Base-by-base conservation (phyloP, 2,329 filamentous ascomycete genomes). In the Cordyceps farinosa region DNA sequence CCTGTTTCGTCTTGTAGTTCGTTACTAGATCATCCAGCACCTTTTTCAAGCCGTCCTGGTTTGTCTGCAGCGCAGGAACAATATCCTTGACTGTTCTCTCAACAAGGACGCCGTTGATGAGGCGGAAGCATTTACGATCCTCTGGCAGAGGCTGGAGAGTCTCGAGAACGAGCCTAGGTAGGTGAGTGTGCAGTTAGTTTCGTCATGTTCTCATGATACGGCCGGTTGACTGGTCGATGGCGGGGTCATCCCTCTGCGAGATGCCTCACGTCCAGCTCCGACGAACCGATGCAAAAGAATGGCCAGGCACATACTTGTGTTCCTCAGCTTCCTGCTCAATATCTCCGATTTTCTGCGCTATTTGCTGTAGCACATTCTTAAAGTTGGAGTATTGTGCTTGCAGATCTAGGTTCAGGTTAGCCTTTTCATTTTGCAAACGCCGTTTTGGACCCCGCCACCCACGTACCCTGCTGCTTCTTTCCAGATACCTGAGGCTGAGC, bases 311-410 rank as follows among this genome's bases (percentile, higher is more conserved):
- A 75, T 79, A 98, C 95, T 97, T 98, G 82, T 99, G 95, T 76
- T 99, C 95, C 77, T 99, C 95, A 27, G 91, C 89, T 76, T 98
- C 95, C 75, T 97, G 92, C 79, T 99, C 95, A 63, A 99, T 93
- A 73, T 98, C 93, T 47, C 95, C 95, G 70, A 99, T 97, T 77
- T 97, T 98, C 73, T 92, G 89, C 36, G 95, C 95, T 71, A 99
- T 87, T 73, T 95, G 91, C 78, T 98, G 94, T 64, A 99, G 85
- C 3, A 83, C 87, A 69, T 85, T 88, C 74, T 90, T 90, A 78
- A 87, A 94, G 77, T 87, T 91, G 68, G 85, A 85, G 75, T 95
- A 95, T 70, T 91, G 90, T 56, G 83, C 79, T 78, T 95, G 91
- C 68, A 95, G 85, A 74, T 95, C 91, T 95, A 47, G 32, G 38